Conservation (phyloP, 768 basidiomycete species). For the Naganishia randhawae region DNA sequence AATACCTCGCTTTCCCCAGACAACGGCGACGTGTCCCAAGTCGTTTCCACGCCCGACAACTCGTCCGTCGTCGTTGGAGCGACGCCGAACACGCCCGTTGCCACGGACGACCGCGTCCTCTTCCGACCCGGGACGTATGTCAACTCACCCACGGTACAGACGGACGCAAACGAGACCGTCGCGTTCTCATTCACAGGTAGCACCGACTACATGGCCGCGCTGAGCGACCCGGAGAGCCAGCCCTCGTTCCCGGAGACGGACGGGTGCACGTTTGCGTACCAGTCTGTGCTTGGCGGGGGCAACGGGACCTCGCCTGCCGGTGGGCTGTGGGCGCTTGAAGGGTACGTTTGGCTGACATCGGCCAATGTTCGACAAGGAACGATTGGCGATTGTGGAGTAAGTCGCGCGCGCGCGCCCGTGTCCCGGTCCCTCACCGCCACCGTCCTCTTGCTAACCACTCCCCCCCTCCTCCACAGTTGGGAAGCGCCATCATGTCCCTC, state of each 20-base stretch:
- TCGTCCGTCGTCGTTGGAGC: background rate
- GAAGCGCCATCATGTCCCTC: slow-evolving; percentile 11
- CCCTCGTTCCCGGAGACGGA: slow-evolving; percentile 1
- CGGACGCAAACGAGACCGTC: background rate
- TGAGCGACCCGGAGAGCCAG: background rate
- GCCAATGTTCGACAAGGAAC: slow-evolving; percentile 7
- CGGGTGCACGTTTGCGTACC: background rate
- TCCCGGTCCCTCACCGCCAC: background rate
- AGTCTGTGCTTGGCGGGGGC: background rate
- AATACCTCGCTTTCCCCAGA: background rate
- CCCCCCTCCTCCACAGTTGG: background rate
- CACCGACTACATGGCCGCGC: background rate
- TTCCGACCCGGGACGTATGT: slow-evolving; percentile 7
- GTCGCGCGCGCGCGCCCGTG: background rate
- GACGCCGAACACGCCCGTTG: background rate
- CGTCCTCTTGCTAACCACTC: background rate
- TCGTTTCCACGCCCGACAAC: slow-evolving; percentile 5
- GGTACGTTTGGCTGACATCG: slow-evolving; percentile 10
- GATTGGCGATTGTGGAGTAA: slow-evolving; percentile 12
- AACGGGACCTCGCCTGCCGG: background rate
- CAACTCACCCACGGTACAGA: background rate
- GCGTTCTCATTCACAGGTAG: background rate
- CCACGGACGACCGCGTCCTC: background rate
- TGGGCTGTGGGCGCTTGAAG: slow-evolving; percentile 18
- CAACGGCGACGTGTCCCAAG: slow-evolving; percentile 7